Evolutionary conservation across 1,284 basidiomycete species (phyloP).

Genomic region (Malassezia nana): DNA sequence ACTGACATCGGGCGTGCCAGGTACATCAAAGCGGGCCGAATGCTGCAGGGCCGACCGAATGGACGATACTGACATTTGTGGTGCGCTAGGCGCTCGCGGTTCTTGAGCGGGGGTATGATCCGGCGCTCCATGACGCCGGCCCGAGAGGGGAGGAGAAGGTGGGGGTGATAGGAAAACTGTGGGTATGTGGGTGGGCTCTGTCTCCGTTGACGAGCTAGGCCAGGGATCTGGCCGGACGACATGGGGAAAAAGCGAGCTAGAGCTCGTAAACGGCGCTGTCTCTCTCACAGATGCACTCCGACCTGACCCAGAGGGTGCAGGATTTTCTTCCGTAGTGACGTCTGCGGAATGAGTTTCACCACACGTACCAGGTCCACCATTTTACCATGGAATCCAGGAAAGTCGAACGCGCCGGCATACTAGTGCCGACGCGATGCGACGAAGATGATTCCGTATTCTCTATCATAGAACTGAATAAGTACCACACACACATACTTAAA

Average conservation of each 20-base stretch:
- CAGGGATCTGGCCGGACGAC: background rate
- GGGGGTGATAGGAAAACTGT: conserved; percentile 5
- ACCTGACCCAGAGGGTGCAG: conserved; percentile 17
- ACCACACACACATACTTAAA: background rate
- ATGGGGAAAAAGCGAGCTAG: background rate
- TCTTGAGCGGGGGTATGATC: background rate
- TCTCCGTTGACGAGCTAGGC: background rate
- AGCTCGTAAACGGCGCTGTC: conserved; percentile 15
- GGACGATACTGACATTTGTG: background rate
- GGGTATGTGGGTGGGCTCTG: background rate
- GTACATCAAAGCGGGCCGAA: conserved; percentile 18
- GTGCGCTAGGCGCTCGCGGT: background rate
- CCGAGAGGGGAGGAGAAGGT: background rate
- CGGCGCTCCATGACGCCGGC: background rate
- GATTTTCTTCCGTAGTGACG: conserved; percentile 19
- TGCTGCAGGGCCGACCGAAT: conserved; percentile 3
- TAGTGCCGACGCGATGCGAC: background rate
- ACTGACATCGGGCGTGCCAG: conserved; percentile 36
- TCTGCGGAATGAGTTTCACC: background rate
- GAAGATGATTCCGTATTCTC: background rate
- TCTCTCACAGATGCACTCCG: conserved; percentile 26
- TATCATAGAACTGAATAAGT: background rate
- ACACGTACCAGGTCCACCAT: conserved; percentile 18
- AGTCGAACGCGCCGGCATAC: conserved; percentile 5
- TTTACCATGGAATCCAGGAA: conserved; percentile 17